phyloP scores from a whole-genome alignment of 2,329 filamentous ascomycete genomes.

The Ceratocystiopsis sp. region DNA sequence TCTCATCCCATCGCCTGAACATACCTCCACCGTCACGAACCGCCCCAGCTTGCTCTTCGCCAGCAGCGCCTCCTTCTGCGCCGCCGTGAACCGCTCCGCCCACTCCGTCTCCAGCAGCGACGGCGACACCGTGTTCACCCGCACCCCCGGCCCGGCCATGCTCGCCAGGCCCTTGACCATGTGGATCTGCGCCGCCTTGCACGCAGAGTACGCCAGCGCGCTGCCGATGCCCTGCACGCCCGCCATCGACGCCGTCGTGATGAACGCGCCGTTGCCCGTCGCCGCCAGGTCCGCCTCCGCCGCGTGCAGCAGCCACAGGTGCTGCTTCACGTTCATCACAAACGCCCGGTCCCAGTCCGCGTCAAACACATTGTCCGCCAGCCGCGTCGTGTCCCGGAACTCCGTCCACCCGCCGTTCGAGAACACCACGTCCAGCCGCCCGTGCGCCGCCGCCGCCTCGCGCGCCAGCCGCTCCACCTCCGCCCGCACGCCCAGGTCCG shows the following conservation, averaged over 20 bases:
- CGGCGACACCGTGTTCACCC: constrained; percentile 42
- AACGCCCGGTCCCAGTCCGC: constrained; percentile 43
- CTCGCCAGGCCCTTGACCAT: constrained; percentile 35
- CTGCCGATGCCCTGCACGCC: constrained; percentile 48
- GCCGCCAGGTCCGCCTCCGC: constrained; percentile 35
- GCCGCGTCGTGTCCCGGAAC: constrained; percentile 24
- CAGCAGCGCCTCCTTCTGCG: constrained; percentile 35
- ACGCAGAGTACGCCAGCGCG: constrained; percentile 54
- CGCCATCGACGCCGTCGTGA: constrained; percentile 46
- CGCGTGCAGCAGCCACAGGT: constrained; percentile 42
- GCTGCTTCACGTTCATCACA: constrained; percentile 45
- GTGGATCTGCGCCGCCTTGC: constrained; percentile 56
- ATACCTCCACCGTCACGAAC: constrained; percentile 32
- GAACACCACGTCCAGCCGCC: constrained; percentile 59
- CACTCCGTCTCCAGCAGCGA: constrained; percentile 42
- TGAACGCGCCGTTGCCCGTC: constrained; percentile 35
- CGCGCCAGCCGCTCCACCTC: constrained; percentile 44
- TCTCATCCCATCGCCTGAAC: background rate
- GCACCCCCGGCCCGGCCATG: constrained; percentile 34
- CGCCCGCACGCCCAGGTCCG: constrained; percentile 43
- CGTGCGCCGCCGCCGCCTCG: constrained; percentile 41
- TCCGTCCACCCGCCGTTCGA: constrained; percentile 51
- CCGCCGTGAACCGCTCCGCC: constrained; percentile 39
- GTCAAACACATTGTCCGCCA: constrained; percentile 37
- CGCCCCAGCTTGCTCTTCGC: constrained; percentile 41